These are phyloP conservation scores for Daldinia sp. DNA, from an alignment of 2,329 filamentous ascomycete species.

Conservation along the genomic window DNA sequence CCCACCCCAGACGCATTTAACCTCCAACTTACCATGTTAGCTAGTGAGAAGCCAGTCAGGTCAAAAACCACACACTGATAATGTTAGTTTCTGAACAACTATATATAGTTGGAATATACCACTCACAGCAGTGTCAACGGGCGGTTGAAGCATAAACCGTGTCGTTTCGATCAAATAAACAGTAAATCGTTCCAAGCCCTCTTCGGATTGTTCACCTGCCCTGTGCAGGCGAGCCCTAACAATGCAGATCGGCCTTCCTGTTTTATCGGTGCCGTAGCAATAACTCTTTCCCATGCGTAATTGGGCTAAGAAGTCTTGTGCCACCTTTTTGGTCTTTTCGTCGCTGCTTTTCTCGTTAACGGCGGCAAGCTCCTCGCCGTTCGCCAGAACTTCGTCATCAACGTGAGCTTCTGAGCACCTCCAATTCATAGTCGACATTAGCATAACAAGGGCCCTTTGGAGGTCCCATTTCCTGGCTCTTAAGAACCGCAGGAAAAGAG, in stretches of 20 bases:
- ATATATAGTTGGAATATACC: background rate
- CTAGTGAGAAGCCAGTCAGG: conserved; percentile 91
- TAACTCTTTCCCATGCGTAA: conserved; percentile 92
- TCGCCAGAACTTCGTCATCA: conserved; percentile 84
- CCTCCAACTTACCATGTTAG: conserved; percentile 78
- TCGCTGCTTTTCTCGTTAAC: conserved; percentile 66
- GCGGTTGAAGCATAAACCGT: conserved; percentile 79
- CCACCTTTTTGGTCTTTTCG: conserved; percentile 68
- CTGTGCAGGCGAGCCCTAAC: conserved; percentile 85
- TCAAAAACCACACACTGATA: conserved; percentile 88
- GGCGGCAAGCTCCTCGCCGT: conserved; percentile 75
- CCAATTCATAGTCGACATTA: conserved; percentile 95
- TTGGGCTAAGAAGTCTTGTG: conserved; percentile 82
- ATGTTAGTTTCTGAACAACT: conserved; percentile 34
- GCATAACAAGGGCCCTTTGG: conserved; percentile 90
- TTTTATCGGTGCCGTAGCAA: conserved; percentile 85
- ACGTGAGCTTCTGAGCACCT: conserved; percentile 83
- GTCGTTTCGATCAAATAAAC: conserved; percentile 95
- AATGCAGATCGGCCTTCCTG: conserved; percentile 85
- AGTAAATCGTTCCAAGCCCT: conserved; percentile 86
- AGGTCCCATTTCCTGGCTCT: conserved; percentile 96
- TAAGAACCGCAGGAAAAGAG: conserved; percentile 80
- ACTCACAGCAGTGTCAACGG: conserved; percentile 90
- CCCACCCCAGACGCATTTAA: background rate
- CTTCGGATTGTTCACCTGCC: conserved; percentile 81